These are phyloP conservation scores for Aureobasidium sp. DNA, from an alignment of 2,329 filamentous ascomycete species.

Conservation along the genomic window DNA sequence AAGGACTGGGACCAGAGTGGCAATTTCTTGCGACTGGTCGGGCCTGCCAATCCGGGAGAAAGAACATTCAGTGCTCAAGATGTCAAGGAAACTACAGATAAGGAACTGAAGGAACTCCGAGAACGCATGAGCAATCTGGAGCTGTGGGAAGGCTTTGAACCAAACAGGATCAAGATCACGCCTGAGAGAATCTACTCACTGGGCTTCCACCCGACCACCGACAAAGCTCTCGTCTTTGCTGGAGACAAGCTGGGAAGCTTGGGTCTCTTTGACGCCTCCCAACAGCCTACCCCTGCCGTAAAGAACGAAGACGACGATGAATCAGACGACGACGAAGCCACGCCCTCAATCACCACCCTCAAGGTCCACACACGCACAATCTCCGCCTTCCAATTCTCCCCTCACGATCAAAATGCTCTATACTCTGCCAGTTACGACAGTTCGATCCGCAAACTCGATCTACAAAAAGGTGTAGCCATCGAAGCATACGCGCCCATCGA, in stretches of 20 bases:
- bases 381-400: slow-evolving; percentile 71
- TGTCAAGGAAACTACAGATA: slow-evolving; percentile 69
- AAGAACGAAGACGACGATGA: slow-evolving; percentile 47
- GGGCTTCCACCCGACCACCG: slow-evolving; percentile 76
- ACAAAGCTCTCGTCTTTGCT: slow-evolving; percentile 85
- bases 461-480: slow-evolving; percentile 69
- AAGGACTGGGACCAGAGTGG: slow-evolving; percentile 64
- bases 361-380: slow-evolving; percentile 89
- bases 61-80: slow-evolving; percentile 83
- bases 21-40: slow-evolving; percentile 59
- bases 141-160: slow-evolving; percentile 77
- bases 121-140: slow-evolving; percentile 69
- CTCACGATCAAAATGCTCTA: slow-evolving; percentile 64
- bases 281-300: slow-evolving; percentile 45
- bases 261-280: slow-evolving; percentile 84
- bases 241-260: slow-evolving; percentile 90
- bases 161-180: slow-evolving; percentile 82
- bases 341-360: slow-evolving; percentile 79
- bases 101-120: slow-evolving; percentile 64
- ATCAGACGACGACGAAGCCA: slow-evolving; percentile 60
- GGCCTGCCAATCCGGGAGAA: slow-evolving; percentile 71
- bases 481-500: slow-evolving; percentile 74
- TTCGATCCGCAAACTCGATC: slow-evolving; percentile 78
- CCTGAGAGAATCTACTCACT: slow-evolving; percentile 70
- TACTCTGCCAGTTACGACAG: slow-evolving; percentile 91